Conservation (phyloP, 192 early-diverging fungal species). For the Coemansia sp. region DNA sequence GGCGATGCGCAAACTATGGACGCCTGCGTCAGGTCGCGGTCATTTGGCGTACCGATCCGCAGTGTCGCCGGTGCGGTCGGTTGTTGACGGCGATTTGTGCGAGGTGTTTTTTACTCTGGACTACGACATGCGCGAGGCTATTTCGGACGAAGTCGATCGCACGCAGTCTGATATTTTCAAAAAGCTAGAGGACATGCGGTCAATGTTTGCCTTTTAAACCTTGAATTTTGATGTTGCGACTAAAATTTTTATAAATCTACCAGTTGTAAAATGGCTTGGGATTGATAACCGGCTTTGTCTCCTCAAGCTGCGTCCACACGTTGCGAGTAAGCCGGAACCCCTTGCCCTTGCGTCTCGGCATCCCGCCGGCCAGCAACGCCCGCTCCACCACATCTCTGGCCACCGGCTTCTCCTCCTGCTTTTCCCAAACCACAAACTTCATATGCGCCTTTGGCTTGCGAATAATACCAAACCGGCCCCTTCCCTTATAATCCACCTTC, state of each 20-base stretch:
- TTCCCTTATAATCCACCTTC: conserved; percentile 72
- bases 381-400: conserved; percentile 27
- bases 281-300: conserved; percentile 73
- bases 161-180: conserved; percentile 81
- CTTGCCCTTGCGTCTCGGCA: conserved; percentile 57
- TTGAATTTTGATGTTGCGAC: background rate
- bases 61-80: conserved; percentile 73
- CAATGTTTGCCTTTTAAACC: conserved; percentile 53
- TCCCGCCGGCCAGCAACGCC: conserved; percentile 31
- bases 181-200: conserved; percentile 91
- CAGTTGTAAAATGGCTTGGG: conserved; percentile 72
- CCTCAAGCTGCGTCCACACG: conserved; percentile 70
- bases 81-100: conserved; percentile 91
- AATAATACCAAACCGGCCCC: conserved; percentile 78
- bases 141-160: conserved; percentile 89
- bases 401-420: conserved; percentile 25
- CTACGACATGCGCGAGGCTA: conserved; percentile 24
- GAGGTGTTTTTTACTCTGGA: conserved; percentile 63
- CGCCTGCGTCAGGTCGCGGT: conserved; percentile 82
- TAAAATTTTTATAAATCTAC: conserved; percentile 36
- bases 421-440: conserved; percentile 77
- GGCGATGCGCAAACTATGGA: conserved; percentile 77
- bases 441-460: conserved; percentile 76
- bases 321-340: conserved; percentile 68
- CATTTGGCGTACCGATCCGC: conserved; percentile 82